phyloP scores from a whole-genome alignment of 2,329 filamentous ascomycete genomes.

The Plenodomus lindquistii region DNA sequence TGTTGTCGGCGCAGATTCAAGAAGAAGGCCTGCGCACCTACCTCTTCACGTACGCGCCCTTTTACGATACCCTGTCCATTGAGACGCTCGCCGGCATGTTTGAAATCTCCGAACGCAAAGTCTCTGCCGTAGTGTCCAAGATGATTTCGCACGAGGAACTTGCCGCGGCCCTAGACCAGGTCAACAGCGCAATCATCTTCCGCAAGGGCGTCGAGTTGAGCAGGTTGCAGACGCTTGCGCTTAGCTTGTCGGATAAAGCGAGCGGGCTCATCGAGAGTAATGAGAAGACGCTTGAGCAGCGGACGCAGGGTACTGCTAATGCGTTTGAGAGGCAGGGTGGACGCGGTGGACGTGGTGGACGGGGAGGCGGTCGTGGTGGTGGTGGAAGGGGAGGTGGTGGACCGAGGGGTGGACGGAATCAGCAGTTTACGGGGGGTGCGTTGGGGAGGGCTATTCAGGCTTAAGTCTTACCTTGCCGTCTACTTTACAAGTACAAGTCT shows the following conservation, averaged over 20 bases:
- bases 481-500: too few relatives aligned
- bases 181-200: conserved; percentile 97
- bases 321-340: conserved; percentile 93
- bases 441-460: conserved; percentile 63
- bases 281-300: conserved; percentile 94
- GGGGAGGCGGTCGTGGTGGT: conserved; percentile 66
- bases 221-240: conserved; percentile 89
- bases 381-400: conserved; percentile 65
- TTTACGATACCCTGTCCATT: conserved; percentile 94
- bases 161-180: conserved; percentile 93
- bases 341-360: conserved; percentile 61
- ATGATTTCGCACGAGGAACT: conserved; percentile 99
- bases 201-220: conserved; percentile 98
- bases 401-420: conserved; percentile 62
- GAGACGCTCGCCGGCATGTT: conserved; percentile 90
- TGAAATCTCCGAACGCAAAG: conserved; percentile 87
- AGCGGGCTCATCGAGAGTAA: conserved; percentile 95
- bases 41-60: conserved; percentile 98
- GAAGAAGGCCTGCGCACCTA: conserved; percentile 98
- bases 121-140: conserved; percentile 93
- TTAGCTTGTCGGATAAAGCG: conserved; percentile 94
- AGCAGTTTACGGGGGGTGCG: conserved; percentile 81
- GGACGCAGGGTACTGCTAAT: conserved; percentile 92
- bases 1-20: conserved; percentile 98
- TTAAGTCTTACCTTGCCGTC: too few relatives aligned